These are phyloP conservation scores for Neurospora sp. DNA, from an alignment of 495 filamentous ascomycete genomes.

Conservation along the genomic window DNA sequence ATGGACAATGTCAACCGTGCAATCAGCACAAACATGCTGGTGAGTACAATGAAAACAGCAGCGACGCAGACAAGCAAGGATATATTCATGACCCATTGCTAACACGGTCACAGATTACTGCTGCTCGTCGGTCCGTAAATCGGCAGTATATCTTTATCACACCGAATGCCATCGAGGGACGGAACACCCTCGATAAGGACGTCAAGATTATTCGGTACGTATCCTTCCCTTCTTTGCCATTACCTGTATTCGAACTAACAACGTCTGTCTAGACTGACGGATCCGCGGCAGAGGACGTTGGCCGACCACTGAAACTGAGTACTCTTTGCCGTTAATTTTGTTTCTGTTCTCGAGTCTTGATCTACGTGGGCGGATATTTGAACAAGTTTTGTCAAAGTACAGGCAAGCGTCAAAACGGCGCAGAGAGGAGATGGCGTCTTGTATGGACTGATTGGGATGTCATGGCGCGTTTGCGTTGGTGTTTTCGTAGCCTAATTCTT, in stretches of 20 bases:
- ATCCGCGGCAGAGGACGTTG: slow-evolving; percentile 46
- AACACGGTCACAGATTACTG: slow-evolving; percentile 49
- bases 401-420: not conserved
- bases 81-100: not conserved
- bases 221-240: not conserved
- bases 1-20: slow-evolving; percentile 97
- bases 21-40: slow-evolving; percentile 90
- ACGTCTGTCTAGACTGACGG: slow-evolving; percentile 37
- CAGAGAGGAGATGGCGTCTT: not conserved
- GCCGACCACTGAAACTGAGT: slow-evolving; percentile 19
- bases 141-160: slow-evolving; percentile 96
- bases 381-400: not conserved
- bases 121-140: slow-evolving; percentile 73
- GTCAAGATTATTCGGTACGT: slow-evolving; percentile 77
- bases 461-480: not conserved
- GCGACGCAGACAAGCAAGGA: not conserved
- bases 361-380: not conserved
- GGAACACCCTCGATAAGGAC: slow-evolving; percentile 54
- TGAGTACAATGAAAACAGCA: slow-evolving; percentile 30
- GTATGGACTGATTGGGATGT: not conserved
- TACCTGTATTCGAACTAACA: slow-evolving; percentile 7
- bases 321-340: not conserved
- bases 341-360: not conserved
- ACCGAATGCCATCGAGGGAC: slow-evolving; percentile 75
- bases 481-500: not conserved